Evolutionary conservation across 2,329 filamentous ascomycete species (phyloP), one percentile per base, ranked within the genome.

Genomic region (Neocucurbitaria cava): DNA sequence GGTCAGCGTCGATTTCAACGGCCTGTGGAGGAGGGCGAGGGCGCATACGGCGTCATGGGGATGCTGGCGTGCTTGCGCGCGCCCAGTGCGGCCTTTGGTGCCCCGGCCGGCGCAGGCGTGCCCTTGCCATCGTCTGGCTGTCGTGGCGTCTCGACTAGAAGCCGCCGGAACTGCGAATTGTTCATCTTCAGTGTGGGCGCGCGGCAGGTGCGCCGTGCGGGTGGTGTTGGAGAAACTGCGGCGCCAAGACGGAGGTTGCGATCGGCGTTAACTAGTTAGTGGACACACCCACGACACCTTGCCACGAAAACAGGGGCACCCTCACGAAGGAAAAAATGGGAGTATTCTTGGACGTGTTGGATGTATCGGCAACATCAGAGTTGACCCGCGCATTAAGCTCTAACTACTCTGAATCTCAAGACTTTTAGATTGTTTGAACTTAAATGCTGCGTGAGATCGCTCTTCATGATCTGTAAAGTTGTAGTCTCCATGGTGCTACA

Each of bases 131-230:
- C 76, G 59, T 66, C 63, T 54, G 78, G 61, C 35, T 61, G 62
- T 7, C 77, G 72, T 2, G 82, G 76, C 3, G 79, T 83, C 61
- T 85, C 78, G 76, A 64, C 58, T 7, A 87, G 77, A 6, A 98
- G 84, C 61, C 89, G 89, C 49, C 95, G 89, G 70, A 99, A 99
- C 69, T 97, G 91, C 39, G 92, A 87, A 82, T 98, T 98, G 75
- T 98, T 96, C 95, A 99, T 98, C 52, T 50, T 59, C 54, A 21
- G 41, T 43, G 28, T 26, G 31, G 45, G 38, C 9, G 31, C 43
- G 38, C 9, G 56, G 33, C 39, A 40, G 54, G 28, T 23, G 55
- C 39, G 13, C 45, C 35, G n/a, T 26, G 47, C 26, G 21, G 39
- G 36, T 46, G 43, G 7, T 5, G 38, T 40, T 26, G 2, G n/a